These are phyloP conservation scores for Nicotiana obtusifolia DNA, from an alignment of 257 asterid genomes.

Conservation along the genomic window DNA sequence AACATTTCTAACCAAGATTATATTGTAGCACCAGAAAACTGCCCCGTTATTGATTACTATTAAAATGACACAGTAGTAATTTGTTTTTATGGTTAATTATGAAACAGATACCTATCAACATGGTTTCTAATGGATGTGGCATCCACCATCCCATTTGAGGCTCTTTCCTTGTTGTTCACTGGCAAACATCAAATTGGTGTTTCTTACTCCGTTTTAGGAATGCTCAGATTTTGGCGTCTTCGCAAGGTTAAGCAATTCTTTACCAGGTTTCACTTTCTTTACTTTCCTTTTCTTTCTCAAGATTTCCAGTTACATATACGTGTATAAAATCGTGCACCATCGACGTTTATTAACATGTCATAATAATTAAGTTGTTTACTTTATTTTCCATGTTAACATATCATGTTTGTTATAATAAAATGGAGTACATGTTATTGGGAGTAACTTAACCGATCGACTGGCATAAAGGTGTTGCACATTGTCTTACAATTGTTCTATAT, in stretches of 20 bases:
- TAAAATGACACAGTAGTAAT: neutral
- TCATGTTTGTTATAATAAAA: no score
- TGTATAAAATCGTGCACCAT: no score
- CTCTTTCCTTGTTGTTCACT: conserved; percentile 48
- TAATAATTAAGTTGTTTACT: no score
- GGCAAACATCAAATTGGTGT: conserved; percentile 55
- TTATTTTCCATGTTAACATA: no score
- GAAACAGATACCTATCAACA: conserved; percentile 67
- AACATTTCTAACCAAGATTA: neutral
- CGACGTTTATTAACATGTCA: no score
- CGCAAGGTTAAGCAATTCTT: conserved; percentile 73
- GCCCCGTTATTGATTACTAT: neutral
- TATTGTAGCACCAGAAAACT: no score
- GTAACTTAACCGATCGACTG: no score
- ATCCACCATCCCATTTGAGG: conserved; percentile 80
- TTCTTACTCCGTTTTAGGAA: conserved; percentile 59
- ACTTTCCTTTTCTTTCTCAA: neutral
- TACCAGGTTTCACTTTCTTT: conserved; percentile 39
- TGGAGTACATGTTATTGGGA: neutral
- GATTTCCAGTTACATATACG: no score
- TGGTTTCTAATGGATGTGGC: conserved; percentile 96
- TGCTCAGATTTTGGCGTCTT: conserved; percentile 94
- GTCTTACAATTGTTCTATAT: neutral
- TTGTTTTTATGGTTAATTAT: neutral
- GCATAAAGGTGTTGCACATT: no score